Base-by-base conservation (phyloP, 345 rosid species). In the Streptanthus diversifolius region DNA sequence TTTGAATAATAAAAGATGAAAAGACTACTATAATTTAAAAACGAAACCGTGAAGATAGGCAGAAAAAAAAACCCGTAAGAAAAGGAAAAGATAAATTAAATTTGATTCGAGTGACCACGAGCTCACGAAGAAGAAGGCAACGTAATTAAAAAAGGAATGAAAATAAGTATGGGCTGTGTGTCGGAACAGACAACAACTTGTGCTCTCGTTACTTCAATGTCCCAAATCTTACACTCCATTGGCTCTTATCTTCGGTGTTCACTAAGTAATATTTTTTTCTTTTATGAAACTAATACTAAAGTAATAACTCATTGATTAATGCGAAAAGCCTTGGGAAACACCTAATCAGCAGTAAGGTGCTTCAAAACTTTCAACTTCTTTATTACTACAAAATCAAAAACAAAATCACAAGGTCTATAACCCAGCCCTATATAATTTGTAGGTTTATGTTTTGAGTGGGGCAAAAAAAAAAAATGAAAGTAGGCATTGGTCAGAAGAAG, bases 141-240 rank as follows among this genome's bases (percentile, higher is more conserved):
- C 29, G 58, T 53, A 68, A 22, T 66, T 27, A 5, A 47, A 35
- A 44, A 66, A 19, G 17, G 8, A 8, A 30, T 53, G 12, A 3
- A 19, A 52, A 37, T 24, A 66, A 75, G 68, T 52, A 75, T 61
- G 74, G 70, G 75, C 18, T 51, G 68, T 17, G n/a, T n/a, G 69
- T 60, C 79, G 63, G 74, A 68, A 36, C 70, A 69, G 75, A 69
- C 70, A 75, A 33, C 74, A 76, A 62, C 39, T 68, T 69, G 75
- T 76, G 79, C 75, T 62, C 52, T 52, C 41, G 52, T 33, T 68
- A 27, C 41, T 35, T 68, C 70, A 17, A 44, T 76, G 70, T 76
- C 44, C 41, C n/a, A 62, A 76, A 76, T 69, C 65, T 76, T 37
- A 62, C 41, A 53, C 35, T 27, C 32, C 35, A 76, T 76, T 76